Evolutionary conservation across 2,329 filamentous ascomycete species (phyloP).

Genomic region (Colletotrichum eremochloae): DNA sequence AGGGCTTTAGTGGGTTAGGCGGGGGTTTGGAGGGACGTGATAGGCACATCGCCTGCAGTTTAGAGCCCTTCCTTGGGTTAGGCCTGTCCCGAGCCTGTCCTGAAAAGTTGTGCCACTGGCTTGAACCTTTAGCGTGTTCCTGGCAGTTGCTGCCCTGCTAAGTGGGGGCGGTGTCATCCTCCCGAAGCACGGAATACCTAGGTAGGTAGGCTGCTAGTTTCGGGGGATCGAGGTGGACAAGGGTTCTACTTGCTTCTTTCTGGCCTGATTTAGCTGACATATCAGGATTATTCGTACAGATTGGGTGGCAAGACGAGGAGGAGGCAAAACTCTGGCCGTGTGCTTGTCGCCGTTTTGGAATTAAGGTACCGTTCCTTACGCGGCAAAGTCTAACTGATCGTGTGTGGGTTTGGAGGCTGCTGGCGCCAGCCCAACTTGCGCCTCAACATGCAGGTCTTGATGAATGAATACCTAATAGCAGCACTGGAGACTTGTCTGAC

Average conservation of each 20-base stretch:
- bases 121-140: slow-evolving; percentile 27
- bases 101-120: slow-evolving; percentile 24
- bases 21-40: slow-evolving; percentile 41
- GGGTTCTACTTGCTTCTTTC: slow-evolving; percentile 8
- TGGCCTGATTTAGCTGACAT: slow-evolving; percentile 23
- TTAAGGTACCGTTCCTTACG: slow-evolving; percentile 16
- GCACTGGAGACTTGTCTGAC: neutral
- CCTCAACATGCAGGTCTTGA: slow-evolving; percentile 6
- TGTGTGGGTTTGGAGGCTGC: neutral
- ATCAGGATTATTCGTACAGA: neutral
- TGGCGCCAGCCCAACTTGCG: neutral
- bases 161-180: slow-evolving; percentile 30
- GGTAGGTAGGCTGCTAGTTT: no score
- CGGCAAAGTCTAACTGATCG: slow-evolving; percentile 1
- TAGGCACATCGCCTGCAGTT: slow-evolving; percentile 38
- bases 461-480: neutral
- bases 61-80: slow-evolving; percentile 35
- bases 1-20: slow-evolving; percentile 44
- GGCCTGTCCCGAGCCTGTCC: slow-evolving; percentile 14
- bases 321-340: slow-evolving; percentile 21
- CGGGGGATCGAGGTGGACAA: neutral
- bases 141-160: slow-evolving; percentile 37
- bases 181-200: slow-evolving; percentile 9
- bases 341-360: slow-evolving; percentile 1
- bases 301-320: neutral